phyloP scores from a whole-genome alignment of 2,329 filamentous ascomycete genomes.

The Nigrospora oryzae region DNA sequence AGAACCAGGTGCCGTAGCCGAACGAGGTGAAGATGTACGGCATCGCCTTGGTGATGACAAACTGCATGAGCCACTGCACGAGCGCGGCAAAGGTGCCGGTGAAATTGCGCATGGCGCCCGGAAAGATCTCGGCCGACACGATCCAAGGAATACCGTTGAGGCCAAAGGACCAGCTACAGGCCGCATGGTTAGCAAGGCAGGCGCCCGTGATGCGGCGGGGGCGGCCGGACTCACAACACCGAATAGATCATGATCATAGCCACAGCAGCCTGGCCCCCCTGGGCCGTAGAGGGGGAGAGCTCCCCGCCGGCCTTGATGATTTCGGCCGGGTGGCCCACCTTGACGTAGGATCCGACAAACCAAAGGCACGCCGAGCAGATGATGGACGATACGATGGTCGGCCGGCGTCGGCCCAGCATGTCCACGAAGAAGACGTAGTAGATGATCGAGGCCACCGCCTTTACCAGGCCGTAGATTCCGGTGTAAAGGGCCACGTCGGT shows the following conservation, averaged over 20 bases:
- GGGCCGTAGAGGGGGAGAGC: slow-evolving; percentile 29
- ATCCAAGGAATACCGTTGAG: slow-evolving; percentile 38
- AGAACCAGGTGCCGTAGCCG: slow-evolving; percentile 46
- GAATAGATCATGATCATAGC: slow-evolving; percentile 47
- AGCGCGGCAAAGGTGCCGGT: slow-evolving; percentile 31
- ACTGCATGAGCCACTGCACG: slow-evolving; percentile 32
- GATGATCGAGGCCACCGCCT: slow-evolving; percentile 30
- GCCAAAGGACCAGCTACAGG: slow-evolving; percentile 30
- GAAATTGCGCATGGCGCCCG: slow-evolving; percentile 30
- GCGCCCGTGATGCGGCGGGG: not conserved
- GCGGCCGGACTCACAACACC: slow-evolving; percentile 31
- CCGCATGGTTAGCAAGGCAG: too few species aligned
- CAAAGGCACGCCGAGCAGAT: slow-evolving; percentile 39
- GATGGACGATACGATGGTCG: slow-evolving; percentile 37
- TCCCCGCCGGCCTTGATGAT: slow-evolving; percentile 33
- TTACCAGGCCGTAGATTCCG: slow-evolving; percentile 40
- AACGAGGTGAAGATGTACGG: slow-evolving; percentile 35
- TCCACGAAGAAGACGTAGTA: slow-evolving; percentile 32
- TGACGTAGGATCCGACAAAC: slow-evolving; percentile 44
- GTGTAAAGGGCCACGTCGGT: slow-evolving; percentile 35
- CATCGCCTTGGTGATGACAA: slow-evolving; percentile 32
- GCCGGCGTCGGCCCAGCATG: slow-evolving; percentile 27
- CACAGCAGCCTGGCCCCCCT: slow-evolving; percentile 42
- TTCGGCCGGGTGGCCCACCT: slow-evolving; percentile 37
- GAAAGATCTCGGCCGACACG: slow-evolving; percentile 34